Base-by-base conservation (phyloP, 2,329 filamentous ascomycete genomes). In the Ophiostoma triangulosporum region DNA sequence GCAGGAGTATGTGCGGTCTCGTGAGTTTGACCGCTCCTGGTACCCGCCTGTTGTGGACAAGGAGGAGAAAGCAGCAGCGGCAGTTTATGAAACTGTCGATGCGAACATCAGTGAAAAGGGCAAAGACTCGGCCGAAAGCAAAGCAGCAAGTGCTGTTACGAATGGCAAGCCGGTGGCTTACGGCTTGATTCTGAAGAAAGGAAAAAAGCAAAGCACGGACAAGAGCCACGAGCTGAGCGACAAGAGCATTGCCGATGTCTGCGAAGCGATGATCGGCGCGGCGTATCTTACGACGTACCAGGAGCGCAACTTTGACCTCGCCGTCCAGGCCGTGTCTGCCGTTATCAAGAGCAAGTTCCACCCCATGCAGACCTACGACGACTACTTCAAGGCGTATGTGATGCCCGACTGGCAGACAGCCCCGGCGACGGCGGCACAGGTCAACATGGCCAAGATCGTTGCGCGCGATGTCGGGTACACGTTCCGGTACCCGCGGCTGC, bases 191-290 rank as follows among this genome's bases (percentile, higher is more conserved):
- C 72, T 96, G 20, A 75, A 83, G 6, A 78, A 78, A 56, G 91
- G 91, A 29, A 94, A 91, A 62, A 57, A 52, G 70, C 69, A 72
- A 45, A 78, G 73, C 56, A 72, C 69, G 52, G 66, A 71, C 11
- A 71, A 69, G 26, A 66, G 70, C 6, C 90, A 96, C 63, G 71
- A 70, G 0, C 75, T 98, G 2, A 83, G 82, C 0, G 86, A 95
- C 67, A 98, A 98, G 70, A 85, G 86, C 1, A 84, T 95, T 62
- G 91, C 93, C 3, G 93, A 97, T 66, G 89, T 97, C 0, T 95
- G 88, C 57, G 93, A 97, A 65, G 91, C 93, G 0, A 70, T 96
- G 54, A 97, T 98, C 48, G 93, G 91, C 6, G 93, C 91, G 2
- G 84, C 90, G 0, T 81, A 84, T 51, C 67, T 85, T 36, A 75